phyloP scores from a whole-genome alignment of 129 eudicot genomes.

The Artemisia argyi region DNA sequence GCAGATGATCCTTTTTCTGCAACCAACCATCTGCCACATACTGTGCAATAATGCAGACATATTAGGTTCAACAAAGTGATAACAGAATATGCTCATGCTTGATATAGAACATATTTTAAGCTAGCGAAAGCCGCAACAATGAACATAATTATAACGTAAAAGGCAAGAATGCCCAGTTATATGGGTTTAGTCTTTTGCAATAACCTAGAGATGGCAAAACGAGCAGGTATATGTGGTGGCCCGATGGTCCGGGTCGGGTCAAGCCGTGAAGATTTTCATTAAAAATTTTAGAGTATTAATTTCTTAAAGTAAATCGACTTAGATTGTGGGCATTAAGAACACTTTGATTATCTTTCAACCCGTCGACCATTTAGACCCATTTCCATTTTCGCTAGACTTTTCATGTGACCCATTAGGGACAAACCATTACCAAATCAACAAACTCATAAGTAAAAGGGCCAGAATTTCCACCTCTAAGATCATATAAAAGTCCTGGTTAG shows the following conservation, averaged over 20 bases:
- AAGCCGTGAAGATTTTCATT: too few species aligned
- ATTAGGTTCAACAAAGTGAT: constrained; percentile 14
- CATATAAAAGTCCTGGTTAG: not conserved
- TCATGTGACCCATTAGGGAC: not conserved
- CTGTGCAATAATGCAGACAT: constrained; percentile 20
- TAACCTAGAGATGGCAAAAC: not conserved
- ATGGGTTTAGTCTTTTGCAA: not conserved
- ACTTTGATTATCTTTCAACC: not conserved
- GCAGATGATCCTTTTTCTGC: not conserved
- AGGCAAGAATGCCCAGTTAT: not conserved
- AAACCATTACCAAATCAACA: not conserved
- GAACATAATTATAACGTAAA: too few species aligned
- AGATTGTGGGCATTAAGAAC: not conserved
- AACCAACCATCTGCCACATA: constrained; percentile 4
- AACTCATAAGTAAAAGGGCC: not conserved
- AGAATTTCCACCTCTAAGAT: not conserved
- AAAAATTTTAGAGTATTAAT: not conserved
- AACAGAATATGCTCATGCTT: not conserved
- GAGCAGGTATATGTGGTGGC: not conserved
- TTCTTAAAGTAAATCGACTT: not conserved
- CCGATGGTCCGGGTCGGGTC: too few species aligned
- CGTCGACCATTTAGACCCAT: not conserved
- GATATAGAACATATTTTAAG: not conserved
- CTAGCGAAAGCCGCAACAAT: not conserved
- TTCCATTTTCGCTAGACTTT: not conserved